Percentiles rank a stretch among this genome's conserved stretches.
Evolutionary conservation across 495 filamentous ascomycete species (phyloP).

Genomic region (Aspergillus saccharolyticus): DNA sequence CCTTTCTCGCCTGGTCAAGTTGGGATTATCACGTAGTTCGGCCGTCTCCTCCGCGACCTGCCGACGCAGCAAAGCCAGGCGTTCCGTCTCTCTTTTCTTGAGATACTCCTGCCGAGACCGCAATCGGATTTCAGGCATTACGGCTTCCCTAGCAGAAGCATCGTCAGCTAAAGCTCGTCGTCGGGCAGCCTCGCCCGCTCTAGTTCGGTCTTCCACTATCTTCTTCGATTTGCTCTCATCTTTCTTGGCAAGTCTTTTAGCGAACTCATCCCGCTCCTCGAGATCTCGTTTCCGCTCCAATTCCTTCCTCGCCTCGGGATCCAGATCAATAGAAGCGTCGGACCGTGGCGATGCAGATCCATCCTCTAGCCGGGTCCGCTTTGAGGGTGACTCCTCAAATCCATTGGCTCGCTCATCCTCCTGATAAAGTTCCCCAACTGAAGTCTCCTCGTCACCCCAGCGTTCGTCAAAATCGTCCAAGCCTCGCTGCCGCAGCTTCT

Average conservation of each 20-base stretch:
- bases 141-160: constrained; percentile 53
- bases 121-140: constrained; percentile 71
- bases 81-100: constrained; percentile 84
- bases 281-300: constrained; percentile 57
- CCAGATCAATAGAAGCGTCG: constrained; percentile 47
- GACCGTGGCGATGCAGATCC: constrained; percentile 45
- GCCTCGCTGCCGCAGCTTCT: constrained; percentile 50
- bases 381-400: constrained; percentile 52
- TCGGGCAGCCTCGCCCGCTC: constrained; percentile 52
- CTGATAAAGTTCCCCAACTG: constrained; percentile 35
- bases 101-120: constrained; percentile 89
- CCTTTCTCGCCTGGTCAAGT: constrained; percentile 72
- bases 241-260: constrained; percentile 63
- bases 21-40: constrained; percentile 73
- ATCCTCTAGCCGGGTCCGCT: constrained; percentile 53
- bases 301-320: constrained; percentile 55
- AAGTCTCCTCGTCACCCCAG: constrained; percentile 73
- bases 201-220: constrained; percentile 61
- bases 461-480: constrained; percentile 62
- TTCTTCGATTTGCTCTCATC: constrained; percentile 71
- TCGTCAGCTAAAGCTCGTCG: constrained; percentile 62
- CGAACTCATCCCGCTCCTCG: constrained; percentile 69
- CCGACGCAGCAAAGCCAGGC: constrained; percentile 74
- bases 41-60: constrained; percentile 89
- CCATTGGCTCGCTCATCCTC: constrained; percentile 30